phyloP scores from a whole-genome alignment of 768 basidiomycete genomes.

The Termitomyces sp. region DNA sequence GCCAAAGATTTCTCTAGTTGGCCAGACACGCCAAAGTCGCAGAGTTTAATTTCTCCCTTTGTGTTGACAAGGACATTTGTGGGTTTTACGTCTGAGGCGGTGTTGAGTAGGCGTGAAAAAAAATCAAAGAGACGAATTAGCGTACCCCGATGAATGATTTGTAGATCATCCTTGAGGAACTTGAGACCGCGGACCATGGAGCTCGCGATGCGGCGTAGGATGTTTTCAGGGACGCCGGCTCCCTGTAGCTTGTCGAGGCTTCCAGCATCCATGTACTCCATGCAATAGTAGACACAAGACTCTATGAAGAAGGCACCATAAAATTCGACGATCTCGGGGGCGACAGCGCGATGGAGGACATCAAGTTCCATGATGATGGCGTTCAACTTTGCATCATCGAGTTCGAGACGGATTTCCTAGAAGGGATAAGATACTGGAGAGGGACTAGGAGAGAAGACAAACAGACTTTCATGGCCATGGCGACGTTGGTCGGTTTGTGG shows the following conservation, averaged over 20 bases:
- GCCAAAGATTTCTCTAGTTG: constrained; percentile 95
- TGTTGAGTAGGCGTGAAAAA: constrained; percentile 1
- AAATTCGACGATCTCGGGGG: constrained; percentile 94
- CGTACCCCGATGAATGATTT: constrained; percentile 61
- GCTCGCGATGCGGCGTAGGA: constrained; percentile 75
- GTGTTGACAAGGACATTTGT: constrained; percentile 90
- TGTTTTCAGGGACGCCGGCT: constrained; percentile 67
- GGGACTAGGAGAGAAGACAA: constrained; percentile 4
- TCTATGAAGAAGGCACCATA: constrained; percentile 99
- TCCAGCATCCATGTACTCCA: constrained; percentile 99
- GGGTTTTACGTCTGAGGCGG: constrained; percentile 75
- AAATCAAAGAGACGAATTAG: background rate
- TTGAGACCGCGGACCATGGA: constrained; percentile 86
- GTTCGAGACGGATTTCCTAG: constrained; percentile 95
- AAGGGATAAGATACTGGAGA: constrained; percentile 1
- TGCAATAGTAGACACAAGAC: constrained; percentile 99
- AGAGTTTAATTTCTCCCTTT: constrained; percentile 88
- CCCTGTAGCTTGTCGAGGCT: constrained; percentile 78
- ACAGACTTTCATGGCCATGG: constrained; percentile 97
- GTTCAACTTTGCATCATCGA: constrained; percentile 89
- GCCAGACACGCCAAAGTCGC: constrained; percentile 98
- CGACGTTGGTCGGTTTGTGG: constrained; percentile 90
- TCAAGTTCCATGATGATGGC: constrained; percentile 99
- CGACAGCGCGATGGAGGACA: constrained; percentile 89
- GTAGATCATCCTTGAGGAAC: constrained; percentile 92